Conservation (phyloP, 257 asterid genomes). For the Plantago elongata region DNA sequence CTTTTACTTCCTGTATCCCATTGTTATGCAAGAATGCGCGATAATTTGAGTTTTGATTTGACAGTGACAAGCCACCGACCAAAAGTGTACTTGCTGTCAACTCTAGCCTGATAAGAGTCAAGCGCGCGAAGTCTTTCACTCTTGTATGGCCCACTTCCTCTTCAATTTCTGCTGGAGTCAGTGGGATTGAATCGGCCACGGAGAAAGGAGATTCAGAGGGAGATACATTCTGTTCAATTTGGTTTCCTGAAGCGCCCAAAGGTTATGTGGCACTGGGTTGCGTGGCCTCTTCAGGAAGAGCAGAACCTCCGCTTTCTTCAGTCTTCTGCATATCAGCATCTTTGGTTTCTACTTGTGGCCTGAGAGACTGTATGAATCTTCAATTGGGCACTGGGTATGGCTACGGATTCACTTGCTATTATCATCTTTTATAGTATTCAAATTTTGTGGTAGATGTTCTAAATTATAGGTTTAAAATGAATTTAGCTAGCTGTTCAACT, state of each 20-base stretch:
- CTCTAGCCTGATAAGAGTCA: conserved; percentile 75
- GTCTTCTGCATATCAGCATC: conserved; percentile 74
- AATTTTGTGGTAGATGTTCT: not conserved
- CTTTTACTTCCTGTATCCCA: conserved; percentile 15
- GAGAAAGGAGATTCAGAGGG: conserved; percentile 27
- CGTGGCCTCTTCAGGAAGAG: conserved; percentile 74
- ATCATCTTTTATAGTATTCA: conserved; percentile 7
- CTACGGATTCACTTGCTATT: conserved; percentile 7
- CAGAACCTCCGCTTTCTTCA: conserved; percentile 70
- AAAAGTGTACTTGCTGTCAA: conserved; percentile 89
- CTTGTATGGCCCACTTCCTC: conserved; percentile 63
- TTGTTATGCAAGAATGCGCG: conserved; percentile 7
- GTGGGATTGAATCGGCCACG: conserved; percentile 23
- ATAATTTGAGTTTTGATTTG: conserved; percentile 22
- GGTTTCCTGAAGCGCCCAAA: conserved; percentile 95
- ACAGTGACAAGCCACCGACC: conserved; percentile 92
- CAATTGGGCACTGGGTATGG: conserved; percentile 50
- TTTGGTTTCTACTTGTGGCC: conserved; percentile 83
- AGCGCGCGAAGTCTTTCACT: conserved; percentile 80
- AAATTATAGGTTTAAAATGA: too few relatives aligned
- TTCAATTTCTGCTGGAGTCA: conserved; percentile 14
- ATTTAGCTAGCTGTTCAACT: too few relatives aligned
- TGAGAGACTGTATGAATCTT: conserved; percentile 75
- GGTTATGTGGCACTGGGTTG: conserved; percentile 96
- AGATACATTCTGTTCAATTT: conserved; percentile 59